Conservation (phyloP, 2,329 filamentous ascomycete genomes). For the Bretziella fagacearum region DNA sequence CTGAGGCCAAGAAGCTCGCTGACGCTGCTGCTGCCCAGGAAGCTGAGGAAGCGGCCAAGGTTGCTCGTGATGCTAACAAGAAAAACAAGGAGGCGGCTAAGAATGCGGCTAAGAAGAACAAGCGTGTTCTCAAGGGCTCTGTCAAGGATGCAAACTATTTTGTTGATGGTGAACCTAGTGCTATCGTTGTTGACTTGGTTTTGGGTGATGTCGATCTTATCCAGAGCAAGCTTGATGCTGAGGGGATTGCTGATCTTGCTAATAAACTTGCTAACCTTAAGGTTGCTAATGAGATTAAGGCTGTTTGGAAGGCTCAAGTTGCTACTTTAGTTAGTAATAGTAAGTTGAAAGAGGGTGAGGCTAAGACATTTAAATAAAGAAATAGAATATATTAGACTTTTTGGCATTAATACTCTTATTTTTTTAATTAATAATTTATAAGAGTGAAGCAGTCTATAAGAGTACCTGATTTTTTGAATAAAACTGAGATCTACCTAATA, state of each 20-base stretch:
- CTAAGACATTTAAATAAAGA: conserved; percentile 37
- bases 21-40: conserved; percentile 66
- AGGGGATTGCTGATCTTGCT: conserved; percentile 75
- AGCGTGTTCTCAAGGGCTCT: conserved; percentile 82
- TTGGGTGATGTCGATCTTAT: conserved; percentile 74
- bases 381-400: neutral
- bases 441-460: too few relatives aligned
- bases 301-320: conserved; percentile 61
- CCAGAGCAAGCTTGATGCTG: conserved; percentile 73
- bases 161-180: conserved; percentile 50
- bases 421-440: too few relatives aligned
- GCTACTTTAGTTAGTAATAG: conserved; percentile 63
- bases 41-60: conserved; percentile 74
- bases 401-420: too few relatives aligned
- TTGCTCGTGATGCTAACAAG: conserved; percentile 65
- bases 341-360: conserved; percentile 71
- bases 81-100: conserved; percentile 98
- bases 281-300: conserved; percentile 70
- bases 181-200: conserved; percentile 63
- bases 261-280: conserved; percentile 64
- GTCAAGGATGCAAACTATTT: conserved; percentile 99
- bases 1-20: conserved; percentile 64
- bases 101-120: conserved; percentile 99
- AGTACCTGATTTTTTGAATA: too few relatives aligned
- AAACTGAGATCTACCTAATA: too few relatives aligned